Percentiles rank a stretch among this genome's conserved stretches.
These are phyloP conservation scores for Erysimum cheiranthoides DNA, from an alignment of 345 rosid genomes.

Conservation along the genomic window DNA sequence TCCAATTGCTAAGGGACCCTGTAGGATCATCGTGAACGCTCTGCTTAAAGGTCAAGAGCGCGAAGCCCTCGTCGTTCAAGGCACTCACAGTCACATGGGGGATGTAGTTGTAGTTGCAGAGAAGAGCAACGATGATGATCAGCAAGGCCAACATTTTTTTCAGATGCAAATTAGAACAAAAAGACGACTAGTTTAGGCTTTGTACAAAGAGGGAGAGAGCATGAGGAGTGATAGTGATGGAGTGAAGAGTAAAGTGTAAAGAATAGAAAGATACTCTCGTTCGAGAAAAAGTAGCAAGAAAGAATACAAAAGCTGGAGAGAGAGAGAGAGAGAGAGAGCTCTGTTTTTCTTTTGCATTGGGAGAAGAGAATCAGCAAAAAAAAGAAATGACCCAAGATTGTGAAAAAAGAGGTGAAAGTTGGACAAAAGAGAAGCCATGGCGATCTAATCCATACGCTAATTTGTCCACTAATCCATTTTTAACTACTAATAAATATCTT, in stretches of 20 bases:
- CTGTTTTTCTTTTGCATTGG: slow-evolving; percentile 37
- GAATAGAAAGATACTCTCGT: slow-evolving; percentile 39
- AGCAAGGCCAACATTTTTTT: slow-evolving; percentile 49
- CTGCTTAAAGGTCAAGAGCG: slow-evolving; percentile 76
- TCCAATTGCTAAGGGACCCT: slow-evolving; percentile 82
- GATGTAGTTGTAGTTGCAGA: slow-evolving; percentile 46
- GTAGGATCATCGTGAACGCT: slow-evolving; percentile 73
- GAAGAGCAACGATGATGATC: slow-evolving; percentile 42
- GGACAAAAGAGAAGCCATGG: slow-evolving; percentile 41
- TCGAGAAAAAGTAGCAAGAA: slow-evolving; percentile 46
- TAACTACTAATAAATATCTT: neutral
- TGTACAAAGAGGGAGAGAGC: slow-evolving; percentile 30
- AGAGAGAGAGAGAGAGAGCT: slow-evolving; percentile 16
- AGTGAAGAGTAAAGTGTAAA: slow-evolving; percentile 34
- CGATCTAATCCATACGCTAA: slow-evolving; percentile 36
- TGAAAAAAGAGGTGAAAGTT: slow-evolving; percentile 31
- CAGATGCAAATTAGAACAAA: slow-evolving; percentile 20
- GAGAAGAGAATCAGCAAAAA: slow-evolving; percentile 25
- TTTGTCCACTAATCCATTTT: slow-evolving; percentile 16
- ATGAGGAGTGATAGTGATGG: slow-evolving; percentile 35
- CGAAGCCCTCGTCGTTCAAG: slow-evolving; percentile 72
- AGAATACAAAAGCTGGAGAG: slow-evolving; percentile 30
- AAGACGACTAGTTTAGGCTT: slow-evolving; percentile 25
- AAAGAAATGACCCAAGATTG: neutral
- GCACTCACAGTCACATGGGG: slow-evolving; percentile 34